Evolutionary conservation across 2,329 filamentous ascomycete species (phyloP).

Genomic region (Clonostachys rhizophaga): DNA sequence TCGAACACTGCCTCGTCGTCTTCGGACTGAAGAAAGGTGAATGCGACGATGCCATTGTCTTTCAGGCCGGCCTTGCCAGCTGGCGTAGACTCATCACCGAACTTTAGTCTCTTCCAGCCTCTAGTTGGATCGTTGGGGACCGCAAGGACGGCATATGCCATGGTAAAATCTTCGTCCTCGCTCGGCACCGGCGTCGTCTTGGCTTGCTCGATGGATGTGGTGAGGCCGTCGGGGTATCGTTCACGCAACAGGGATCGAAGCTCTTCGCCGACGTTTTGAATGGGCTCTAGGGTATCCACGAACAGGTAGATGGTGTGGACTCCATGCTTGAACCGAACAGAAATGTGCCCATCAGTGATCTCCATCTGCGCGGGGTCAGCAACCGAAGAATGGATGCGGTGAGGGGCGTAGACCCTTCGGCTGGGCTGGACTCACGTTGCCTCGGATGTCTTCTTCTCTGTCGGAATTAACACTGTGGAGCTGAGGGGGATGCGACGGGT

Average conservation of each 20-base stretch:
- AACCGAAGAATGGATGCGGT: neutral
- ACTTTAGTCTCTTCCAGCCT: slow-evolving; percentile 44
- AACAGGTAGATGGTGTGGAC: slow-evolving; percentile 68
- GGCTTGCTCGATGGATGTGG: slow-evolving; percentile 20
- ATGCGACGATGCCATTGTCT: slow-evolving; percentile 44
- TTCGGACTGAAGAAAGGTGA: slow-evolving; percentile 32
- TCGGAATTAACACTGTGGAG: no score
- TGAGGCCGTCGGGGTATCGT: slow-evolving; percentile 49
- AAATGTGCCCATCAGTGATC: slow-evolving; percentile 45
- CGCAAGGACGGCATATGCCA: slow-evolving; percentile 42
- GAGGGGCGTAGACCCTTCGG: no score
- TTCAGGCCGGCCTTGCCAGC: slow-evolving; percentile 35
- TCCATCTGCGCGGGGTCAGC: neutral
- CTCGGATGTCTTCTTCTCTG: no score
- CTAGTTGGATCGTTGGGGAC: slow-evolving; percentile 35
- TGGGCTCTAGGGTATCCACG: slow-evolving; percentile 50
- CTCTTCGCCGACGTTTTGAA: slow-evolving; percentile 50
- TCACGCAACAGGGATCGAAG: slow-evolving; percentile 55
- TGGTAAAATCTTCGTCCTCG: slow-evolving; percentile 27
- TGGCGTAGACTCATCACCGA: slow-evolving; percentile 27
- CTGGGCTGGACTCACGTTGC: no score
- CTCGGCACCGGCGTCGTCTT: slow-evolving; percentile 31
- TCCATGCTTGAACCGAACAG: slow-evolving; percentile 69
- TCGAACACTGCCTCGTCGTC: slow-evolving; percentile 35
- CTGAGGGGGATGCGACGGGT: no score